Conservation (phyloP, 2,329 filamentous ascomycete genomes). For the Tolypocladium endophyticum region DNA sequence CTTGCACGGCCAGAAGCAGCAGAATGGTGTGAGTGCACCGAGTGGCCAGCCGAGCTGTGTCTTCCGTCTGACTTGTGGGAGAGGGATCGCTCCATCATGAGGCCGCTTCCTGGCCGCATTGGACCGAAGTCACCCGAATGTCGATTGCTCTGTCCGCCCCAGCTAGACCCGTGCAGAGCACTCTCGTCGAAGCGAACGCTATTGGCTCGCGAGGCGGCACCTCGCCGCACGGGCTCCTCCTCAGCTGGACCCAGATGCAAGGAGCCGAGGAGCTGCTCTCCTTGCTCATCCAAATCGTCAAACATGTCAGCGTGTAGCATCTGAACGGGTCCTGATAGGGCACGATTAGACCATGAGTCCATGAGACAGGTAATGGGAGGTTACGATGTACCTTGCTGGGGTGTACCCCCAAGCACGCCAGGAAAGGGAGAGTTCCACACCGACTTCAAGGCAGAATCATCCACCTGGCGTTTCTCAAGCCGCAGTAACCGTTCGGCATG, state of each 20-base stretch:
- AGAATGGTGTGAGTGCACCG: slow-evolving; percentile 57
- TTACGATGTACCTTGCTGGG: slow-evolving; percentile 61
- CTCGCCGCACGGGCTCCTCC: slow-evolving; percentile 73
- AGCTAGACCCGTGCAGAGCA: slow-evolving; percentile 77
- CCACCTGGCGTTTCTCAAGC: slow-evolving; percentile 56
- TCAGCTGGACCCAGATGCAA: slow-evolving; percentile 73
- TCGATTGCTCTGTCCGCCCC: slow-evolving; percentile 66
- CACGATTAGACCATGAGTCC: not conserved
- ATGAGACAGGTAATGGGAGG: not conserved
- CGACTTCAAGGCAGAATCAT: slow-evolving; percentile 63
- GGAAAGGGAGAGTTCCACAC: slow-evolving; percentile 94
- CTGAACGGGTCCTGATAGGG: slow-evolving; percentile 57
- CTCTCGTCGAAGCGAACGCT: slow-evolving; percentile 97
- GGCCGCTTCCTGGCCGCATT: slow-evolving; percentile 64
- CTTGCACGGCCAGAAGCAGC: slow-evolving; percentile 71
- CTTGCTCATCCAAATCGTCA: slow-evolving; percentile 81
- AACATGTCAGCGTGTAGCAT: slow-evolving; percentile 78
- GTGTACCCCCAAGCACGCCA: slow-evolving; percentile 69
- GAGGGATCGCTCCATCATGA: slow-evolving; percentile 83
- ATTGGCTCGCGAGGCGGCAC: slow-evolving; percentile 84
- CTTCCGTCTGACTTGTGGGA: slow-evolving; percentile 95
- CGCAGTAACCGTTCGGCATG: slow-evolving; percentile 52
- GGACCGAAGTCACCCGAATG: slow-evolving; percentile 76
- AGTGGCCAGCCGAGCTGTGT: slow-evolving; percentile 87
- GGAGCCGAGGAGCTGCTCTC: slow-evolving; percentile 67